phyloP scores from a whole-genome alignment of 495 filamentous ascomycete species.

The Darksidea phi region DNA sequence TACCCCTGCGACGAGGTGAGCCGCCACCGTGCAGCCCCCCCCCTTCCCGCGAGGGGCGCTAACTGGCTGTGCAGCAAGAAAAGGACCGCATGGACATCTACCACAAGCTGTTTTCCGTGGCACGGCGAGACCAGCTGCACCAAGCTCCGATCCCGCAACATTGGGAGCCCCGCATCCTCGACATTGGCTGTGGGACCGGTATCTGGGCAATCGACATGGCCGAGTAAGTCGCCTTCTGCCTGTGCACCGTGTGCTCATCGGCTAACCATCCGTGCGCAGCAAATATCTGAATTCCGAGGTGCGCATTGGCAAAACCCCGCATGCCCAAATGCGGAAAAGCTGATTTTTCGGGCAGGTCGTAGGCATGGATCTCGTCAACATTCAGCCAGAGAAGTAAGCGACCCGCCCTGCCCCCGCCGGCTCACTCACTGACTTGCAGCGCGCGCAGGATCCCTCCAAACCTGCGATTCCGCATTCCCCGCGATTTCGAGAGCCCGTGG shows the following conservation, averaged over 20 bases:
- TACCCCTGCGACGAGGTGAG: slow-evolving; percentile 62
- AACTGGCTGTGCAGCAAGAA: slow-evolving; percentile 36
- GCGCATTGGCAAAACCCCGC: slow-evolving; percentile 10
- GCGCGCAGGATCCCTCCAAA: slow-evolving; percentile 64
- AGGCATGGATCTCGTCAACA: slow-evolving; percentile 75
- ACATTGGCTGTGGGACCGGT: slow-evolving; percentile 85
- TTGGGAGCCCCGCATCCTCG: slow-evolving; percentile 55
- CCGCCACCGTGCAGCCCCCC: neutral
- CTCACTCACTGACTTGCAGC: slow-evolving; percentile 18
- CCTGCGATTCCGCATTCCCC: slow-evolving; percentile 63
- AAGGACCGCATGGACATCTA: slow-evolving; percentile 48
- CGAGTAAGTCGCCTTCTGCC: slow-evolving; percentile 54
- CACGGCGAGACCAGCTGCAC: slow-evolving; percentile 59
- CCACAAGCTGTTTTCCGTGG: slow-evolving; percentile 52
- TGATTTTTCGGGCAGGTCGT: slow-evolving; percentile 52
- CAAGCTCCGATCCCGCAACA: slow-evolving; percentile 51
- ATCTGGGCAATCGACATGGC: slow-evolving; percentile 91
- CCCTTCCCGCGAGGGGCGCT: neutral
- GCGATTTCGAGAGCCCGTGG: slow-evolving; percentile 85
- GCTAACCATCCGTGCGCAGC: slow-evolving; percentile 40
- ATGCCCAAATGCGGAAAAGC: slow-evolving; percentile 8
- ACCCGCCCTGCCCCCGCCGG: slow-evolving; percentile 8
- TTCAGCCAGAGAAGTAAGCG: slow-evolving; percentile 70
- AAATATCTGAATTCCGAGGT: slow-evolving; percentile 59
- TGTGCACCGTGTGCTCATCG: slow-evolving; percentile 8